phyloP scores from a whole-genome alignment of 805 yeast species.

The Teunomyces stri region DNA sequence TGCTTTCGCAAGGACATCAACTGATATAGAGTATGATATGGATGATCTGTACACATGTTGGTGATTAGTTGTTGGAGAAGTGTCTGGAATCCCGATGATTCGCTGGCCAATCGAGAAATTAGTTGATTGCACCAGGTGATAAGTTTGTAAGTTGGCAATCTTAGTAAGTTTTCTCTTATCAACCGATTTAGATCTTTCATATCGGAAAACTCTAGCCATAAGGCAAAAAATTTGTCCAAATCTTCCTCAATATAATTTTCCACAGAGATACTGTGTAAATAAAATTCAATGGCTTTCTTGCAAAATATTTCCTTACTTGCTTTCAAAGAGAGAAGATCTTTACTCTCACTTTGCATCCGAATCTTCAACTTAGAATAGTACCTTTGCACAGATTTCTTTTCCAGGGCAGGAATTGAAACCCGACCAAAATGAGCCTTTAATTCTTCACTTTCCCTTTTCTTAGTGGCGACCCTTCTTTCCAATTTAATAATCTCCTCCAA shows the following conservation, averaged over 20 bases:
- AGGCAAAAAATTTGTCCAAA: constrained; percentile 72
- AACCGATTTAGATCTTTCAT: constrained; percentile 42
- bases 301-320: constrained; percentile 44
- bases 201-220: constrained; percentile 71
- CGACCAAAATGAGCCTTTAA: constrained; percentile 45
- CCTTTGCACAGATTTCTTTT: constrained; percentile 50
- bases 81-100: constrained; percentile 51
- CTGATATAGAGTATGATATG: constrained; percentile 68
- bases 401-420: constrained; percentile 40
- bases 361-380: constrained; percentile 49
- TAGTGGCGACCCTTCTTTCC: constrained; percentile 39
- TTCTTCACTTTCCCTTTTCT: constrained; percentile 48
- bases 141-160: constrained; percentile 58
- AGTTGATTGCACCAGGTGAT: constrained; percentile 83
- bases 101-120: constrained; percentile 62
- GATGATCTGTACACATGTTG: constrained; percentile 54
- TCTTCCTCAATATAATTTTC: constrained; percentile 51
- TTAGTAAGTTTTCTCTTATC: constrained; percentile 35
- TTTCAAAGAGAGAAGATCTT: constrained; percentile 40
- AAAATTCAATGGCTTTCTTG: constrained; percentile 55
- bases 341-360: constrained; percentile 50
- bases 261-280: constrained; percentile 51
- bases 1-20: constrained; percentile 57
- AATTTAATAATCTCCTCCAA: constrained; percentile 44
- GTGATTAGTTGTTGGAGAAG: constrained; percentile 48